Base-by-base conservation (phyloP, 805 yeast genomes). In the Kregervanrija delftensis region DNA sequence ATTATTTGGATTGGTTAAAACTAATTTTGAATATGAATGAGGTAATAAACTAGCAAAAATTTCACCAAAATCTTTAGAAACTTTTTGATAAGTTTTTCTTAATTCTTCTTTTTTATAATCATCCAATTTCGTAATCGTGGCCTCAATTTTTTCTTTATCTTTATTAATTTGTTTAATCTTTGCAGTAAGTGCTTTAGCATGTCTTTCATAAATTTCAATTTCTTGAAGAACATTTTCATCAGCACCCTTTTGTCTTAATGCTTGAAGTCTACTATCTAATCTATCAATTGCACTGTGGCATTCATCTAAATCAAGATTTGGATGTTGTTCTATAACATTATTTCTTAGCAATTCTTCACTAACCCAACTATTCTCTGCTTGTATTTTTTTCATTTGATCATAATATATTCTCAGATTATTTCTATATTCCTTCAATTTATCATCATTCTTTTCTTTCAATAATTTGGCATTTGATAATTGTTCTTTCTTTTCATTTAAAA, bases 151-250 rank as follows among this genome's bases (percentile, higher is more conserved):
- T 10, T 79, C 65, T 64, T 89, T 89, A 64, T 91, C 97, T 63
- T 80, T 85, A 54, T 86, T 95, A 53, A 90, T 88, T 5, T 96
- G 88, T 49, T 73, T 76, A 51, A 91, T 84, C 90, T 87, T 89
- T 8, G 77, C 73, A 53, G 77, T 82, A 56, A 91, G 71, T 4
- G 90, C 72, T 8, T 72, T 61, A 58, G 89, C 97, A 59, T 88
- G 87, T 71, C 84, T 88, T 60, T 89, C 96, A 28, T 87, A 95
- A 52, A 81, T 87, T 56, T 89, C 96, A 50, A 88, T 86, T 85
- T 85, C 86, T 55, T 81, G 81, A 95, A 86, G 86, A 49, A 88
- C 87, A 57, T 89, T 85, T 2, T 83, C 73, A 55, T 89, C 88
- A 13, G 90, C 95, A 37, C 66, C 66, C 51, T 82, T 86, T 45